Conservation (phyloP, 2,329 filamentous ascomycete species). For the Xylaria arbuscula region DNA sequence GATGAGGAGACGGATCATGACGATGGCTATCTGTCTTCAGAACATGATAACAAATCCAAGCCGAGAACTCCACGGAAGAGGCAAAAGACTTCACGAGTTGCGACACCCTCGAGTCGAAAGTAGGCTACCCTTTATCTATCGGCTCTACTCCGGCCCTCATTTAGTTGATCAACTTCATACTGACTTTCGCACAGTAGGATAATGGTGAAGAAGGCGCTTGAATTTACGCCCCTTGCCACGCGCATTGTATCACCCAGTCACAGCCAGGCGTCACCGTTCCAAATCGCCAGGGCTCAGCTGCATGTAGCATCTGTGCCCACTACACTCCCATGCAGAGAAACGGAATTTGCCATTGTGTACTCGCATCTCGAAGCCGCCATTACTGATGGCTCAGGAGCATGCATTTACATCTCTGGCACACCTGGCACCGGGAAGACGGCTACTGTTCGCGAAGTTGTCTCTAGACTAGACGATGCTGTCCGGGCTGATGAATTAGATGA, state of each 20-base stretch:
- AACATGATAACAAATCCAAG: constrained; percentile 49
- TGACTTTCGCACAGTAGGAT: constrained; percentile 56
- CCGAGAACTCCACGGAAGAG: constrained; percentile 67
- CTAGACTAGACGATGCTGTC: constrained; percentile 88
- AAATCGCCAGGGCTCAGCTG: constrained; percentile 85
- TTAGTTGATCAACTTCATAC: constrained; percentile 12
- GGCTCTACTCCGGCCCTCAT: neutral
- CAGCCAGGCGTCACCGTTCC: constrained; percentile 86
- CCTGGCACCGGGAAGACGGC: constrained; percentile 98
- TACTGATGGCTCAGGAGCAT: constrained; percentile 89
- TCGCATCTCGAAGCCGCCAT: constrained; percentile 95
- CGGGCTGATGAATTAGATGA: constrained; percentile 92
- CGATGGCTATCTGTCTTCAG: constrained; percentile 49
- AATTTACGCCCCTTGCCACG: constrained; percentile 95
- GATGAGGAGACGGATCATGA: constrained; percentile 47
- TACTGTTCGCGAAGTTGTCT: constrained; percentile 94
- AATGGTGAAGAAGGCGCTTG: constrained; percentile 85
- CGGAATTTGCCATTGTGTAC: constrained; percentile 92
- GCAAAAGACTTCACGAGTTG: constrained; percentile 60
- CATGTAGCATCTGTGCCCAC: constrained; percentile 94
- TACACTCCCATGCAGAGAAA: constrained; percentile 89
- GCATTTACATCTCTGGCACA: constrained; percentile 99
- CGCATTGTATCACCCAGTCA: constrained; percentile 81
- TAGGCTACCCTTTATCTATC: constrained; percentile 48
- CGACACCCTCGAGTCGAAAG: constrained; percentile 58